These are phyloP conservation scores for Stachybotrys chlorohalonatus DNA, from an alignment of 2,329 filamentous ascomycete species.

Conservation along the genomic window DNA sequence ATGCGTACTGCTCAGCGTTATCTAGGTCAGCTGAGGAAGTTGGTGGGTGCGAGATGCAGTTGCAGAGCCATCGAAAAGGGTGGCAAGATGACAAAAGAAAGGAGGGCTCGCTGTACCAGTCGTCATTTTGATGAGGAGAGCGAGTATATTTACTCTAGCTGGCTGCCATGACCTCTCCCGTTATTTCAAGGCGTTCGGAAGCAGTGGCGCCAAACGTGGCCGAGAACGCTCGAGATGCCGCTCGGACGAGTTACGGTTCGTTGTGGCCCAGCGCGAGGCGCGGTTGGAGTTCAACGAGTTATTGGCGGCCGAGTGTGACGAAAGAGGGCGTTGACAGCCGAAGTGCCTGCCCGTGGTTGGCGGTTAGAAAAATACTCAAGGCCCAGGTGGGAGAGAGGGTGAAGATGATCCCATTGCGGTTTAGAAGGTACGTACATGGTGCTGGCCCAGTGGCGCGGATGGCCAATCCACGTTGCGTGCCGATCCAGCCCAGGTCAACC, in stretches of 20 bases:
- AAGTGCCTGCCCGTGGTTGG: neutral
- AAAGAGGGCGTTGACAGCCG: neutral
- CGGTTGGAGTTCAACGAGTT: too few relatives aligned
- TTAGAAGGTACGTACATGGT: too few relatives aligned
- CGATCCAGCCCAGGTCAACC: too few relatives aligned
- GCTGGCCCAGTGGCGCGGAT: too few relatives aligned
- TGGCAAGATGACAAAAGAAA: neutral
- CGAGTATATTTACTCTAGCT: neutral
- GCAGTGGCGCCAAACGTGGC: neutral
- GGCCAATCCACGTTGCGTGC: too few relatives aligned
- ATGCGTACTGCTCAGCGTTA: slow-evolving; percentile 57
- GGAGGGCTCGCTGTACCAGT: slow-evolving; percentile 8
- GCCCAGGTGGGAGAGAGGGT: too few relatives aligned
- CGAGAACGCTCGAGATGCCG: too few relatives aligned
- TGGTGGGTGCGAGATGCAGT: neutral
- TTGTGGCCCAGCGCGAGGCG: too few relatives aligned
- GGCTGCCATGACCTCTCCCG: neutral
- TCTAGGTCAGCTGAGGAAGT: slow-evolving; percentile 8
- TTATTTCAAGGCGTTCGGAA: neutral
- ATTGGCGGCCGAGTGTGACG: too few relatives aligned
- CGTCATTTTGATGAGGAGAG: slow-evolving; percentile 11
- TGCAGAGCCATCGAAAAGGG: neutral
- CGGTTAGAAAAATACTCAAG: neutral
- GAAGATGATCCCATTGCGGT: neutral
- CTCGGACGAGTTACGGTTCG: too few relatives aligned